A percentile compares a stretch with the other conserved stretches of the same genome.
Evolutionary conservation across 495 filamentous ascomycete genomes (phyloP).

Genomic region (Amorphotheca resinae): DNA sequence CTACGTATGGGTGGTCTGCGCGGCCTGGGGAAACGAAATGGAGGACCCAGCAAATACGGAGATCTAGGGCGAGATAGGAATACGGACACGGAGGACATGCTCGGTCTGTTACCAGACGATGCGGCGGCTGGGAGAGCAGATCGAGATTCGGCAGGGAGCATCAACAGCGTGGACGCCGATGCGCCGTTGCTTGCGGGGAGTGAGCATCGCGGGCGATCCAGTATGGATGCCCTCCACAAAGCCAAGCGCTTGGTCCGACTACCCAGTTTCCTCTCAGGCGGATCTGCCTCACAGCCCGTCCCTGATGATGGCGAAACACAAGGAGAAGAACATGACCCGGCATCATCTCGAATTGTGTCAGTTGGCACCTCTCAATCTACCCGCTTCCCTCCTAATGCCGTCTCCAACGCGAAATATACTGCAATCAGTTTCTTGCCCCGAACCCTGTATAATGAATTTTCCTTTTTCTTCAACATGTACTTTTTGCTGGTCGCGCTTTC

Average conservation of each 20-base stretch:
- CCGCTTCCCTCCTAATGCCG: constrained; percentile 66
- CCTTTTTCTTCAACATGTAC: constrained; percentile 99
- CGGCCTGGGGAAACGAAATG: constrained; percentile 33
- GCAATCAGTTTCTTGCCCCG: constrained; percentile 85
- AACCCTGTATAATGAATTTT: constrained; percentile 96
- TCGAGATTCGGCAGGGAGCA: constrained; percentile 39
- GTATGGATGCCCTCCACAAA: constrained; percentile 25
- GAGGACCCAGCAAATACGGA: constrained; percentile 33
- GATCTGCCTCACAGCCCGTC: constrained; percentile 13
- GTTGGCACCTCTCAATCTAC: constrained; percentile 37
- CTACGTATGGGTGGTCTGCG: constrained; percentile 45
- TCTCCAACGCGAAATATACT: constrained; percentile 99
- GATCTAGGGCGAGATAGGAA: constrained; percentile 43
- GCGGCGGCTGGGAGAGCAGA: constrained; percentile 28
- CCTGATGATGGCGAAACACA: constrained; percentile 25
- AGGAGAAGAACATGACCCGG: constrained; percentile 40
- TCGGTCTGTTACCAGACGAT: constrained; percentile 42
- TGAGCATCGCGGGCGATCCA: constrained; percentile 19
- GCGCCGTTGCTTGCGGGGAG: constrained; percentile 42
- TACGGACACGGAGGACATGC: constrained; percentile 41
- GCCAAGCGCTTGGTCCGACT: constrained; percentile 30
- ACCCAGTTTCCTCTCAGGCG: constrained; percentile 38
- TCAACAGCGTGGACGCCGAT: constrained; percentile 31
- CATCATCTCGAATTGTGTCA: constrained; percentile 36
- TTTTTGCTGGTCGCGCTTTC: constrained; percentile 91